phyloP scores from a whole-genome alignment of 352 stramenopile species.

The Phytophthora quininea region DNA sequence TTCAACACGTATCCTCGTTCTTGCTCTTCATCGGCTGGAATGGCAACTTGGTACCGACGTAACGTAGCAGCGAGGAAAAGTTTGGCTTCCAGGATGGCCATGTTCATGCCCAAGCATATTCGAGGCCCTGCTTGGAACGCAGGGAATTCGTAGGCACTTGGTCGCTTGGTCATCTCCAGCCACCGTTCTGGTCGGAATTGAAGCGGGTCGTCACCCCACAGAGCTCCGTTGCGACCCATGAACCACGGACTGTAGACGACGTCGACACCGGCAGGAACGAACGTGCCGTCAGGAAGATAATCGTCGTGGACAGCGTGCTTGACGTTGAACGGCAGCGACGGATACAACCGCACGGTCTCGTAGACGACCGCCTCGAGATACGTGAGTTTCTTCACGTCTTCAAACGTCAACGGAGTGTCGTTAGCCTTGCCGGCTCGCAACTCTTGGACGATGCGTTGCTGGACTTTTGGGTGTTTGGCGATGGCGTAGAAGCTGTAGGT shows the following conservation, averaged over 20 bases:
- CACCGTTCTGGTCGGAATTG: slow-evolving; percentile 74
- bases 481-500: slow-evolving; percentile 83
- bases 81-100: slow-evolving; percentile 71
- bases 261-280: slow-evolving; percentile 66
- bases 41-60: slow-evolving; percentile 50
- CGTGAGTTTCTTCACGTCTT: slow-evolving; percentile 61
- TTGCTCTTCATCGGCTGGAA: slow-evolving; percentile 39
- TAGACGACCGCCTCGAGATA: slow-evolving; percentile 76
- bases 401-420: slow-evolving; percentile 44
- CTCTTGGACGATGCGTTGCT: slow-evolving; percentile 63
- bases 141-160: slow-evolving; percentile 74
- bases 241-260: slow-evolving; percentile 77
- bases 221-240: slow-evolving; percentile 63
- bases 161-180: slow-evolving; percentile 63
- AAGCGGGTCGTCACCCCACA: slow-evolving; percentile 60
- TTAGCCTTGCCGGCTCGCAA: slow-evolving; percentile 18
- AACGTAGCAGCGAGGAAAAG: slow-evolving; percentile 60
- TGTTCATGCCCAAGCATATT: slow-evolving; percentile 77
- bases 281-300: slow-evolving; percentile 69
- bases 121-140: slow-evolving; percentile 74
- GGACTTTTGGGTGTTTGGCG: slow-evolving; percentile 53
- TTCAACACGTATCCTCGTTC: slow-evolving; percentile 63
- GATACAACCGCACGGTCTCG: slow-evolving; percentile 77
- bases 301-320: slow-evolving; percentile 72
- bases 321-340: slow-evolving; percentile 74